These are phyloP conservation scores for Musa schizocarpa DNA, from an alignment of 176 grass and related monocot species.

Conservation along the genomic window DNA sequence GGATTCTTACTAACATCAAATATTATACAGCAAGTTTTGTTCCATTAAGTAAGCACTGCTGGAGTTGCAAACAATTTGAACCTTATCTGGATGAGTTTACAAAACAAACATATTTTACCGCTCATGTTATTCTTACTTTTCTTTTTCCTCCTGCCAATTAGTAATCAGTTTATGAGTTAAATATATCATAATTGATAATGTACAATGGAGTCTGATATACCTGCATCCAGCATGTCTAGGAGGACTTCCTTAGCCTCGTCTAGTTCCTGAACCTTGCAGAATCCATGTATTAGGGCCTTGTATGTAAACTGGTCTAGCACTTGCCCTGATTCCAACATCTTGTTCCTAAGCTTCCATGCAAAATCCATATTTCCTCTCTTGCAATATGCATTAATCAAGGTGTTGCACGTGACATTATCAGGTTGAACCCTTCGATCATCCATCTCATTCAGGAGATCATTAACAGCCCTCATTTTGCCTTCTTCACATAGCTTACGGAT, in stretches of 20 bases:
- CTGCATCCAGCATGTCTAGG: slow-evolving; percentile 75
- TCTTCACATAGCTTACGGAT: slow-evolving; percentile 76
- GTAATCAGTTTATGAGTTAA: too few relatives aligned
- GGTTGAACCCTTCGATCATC: slow-evolving; percentile 62
- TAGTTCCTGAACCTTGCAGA: slow-evolving; percentile 56
- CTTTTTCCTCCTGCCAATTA: too few relatives aligned
- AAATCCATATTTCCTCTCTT: slow-evolving; percentile 69
- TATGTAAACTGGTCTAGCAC: slow-evolving; percentile 70
- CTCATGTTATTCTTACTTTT: too few relatives aligned
- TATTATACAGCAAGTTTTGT: not conserved
- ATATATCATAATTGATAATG: not conserved
- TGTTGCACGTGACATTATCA: slow-evolving; percentile 87
- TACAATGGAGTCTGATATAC: slow-evolving; percentile 16
- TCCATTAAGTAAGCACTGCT: not conserved
- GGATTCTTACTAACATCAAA: not conserved
- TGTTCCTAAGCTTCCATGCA: slow-evolving; percentile 54
- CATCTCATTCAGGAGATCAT: slow-evolving; percentile 71
- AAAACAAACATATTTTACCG: too few relatives aligned
- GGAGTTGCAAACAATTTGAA: not conserved
- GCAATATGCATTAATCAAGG: slow-evolving; percentile 74
- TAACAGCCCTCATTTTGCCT: slow-evolving; percentile 59
- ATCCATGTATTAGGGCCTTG: slow-evolving; percentile 87
- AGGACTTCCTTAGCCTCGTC: slow-evolving; percentile 68
- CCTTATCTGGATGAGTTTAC: not conserved
- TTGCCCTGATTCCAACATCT: slow-evolving; percentile 85